Base-by-base conservation (phyloP, 768 basidiomycete genomes). In the Rhodotorula diobovata region DNA sequence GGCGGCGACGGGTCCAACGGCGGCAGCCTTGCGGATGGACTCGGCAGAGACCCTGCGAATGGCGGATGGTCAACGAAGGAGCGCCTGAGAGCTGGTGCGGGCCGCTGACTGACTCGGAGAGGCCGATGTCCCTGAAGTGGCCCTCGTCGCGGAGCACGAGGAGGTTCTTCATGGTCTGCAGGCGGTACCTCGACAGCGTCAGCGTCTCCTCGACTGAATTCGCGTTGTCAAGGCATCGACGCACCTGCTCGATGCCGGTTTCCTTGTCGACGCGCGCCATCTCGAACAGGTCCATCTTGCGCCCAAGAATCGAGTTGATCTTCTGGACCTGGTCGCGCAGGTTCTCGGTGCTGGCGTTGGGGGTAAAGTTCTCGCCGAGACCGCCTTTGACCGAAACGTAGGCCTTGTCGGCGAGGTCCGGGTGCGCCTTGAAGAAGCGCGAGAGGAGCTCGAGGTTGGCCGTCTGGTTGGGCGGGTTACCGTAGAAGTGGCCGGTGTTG, bases 261-360 rank as follows among this genome's bases (percentile, higher is more conserved):
- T 55, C 25, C 45, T 51, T 50, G 63, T 70, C 71, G 30, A 85
- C 79, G 12, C 86, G 82, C 4, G 86, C 84, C 34, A 81, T 79
- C 77, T 88, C 80, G 78, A 85, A 90, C 5, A 89, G 78, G 77
- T 89, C 88, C 67, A 88, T 76, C 67, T 81, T 83, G 39, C 62
- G 39, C 45, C 63, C 63, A 32, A 76, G 67, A 8, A 56, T 30
- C 5, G 10, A 6, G 60, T 83, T 81, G 76, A 84, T 81, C 35
- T 79, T 78, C 35, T 82, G 79, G n/a, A 87, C 81, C 64, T 86
- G 85, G n/a, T 81, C 78, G 16, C 83, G 78, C 14, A 87, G 76
- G 73, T 83, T 84, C 66, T 83, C 85, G 69, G 78, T 39, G 34
- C 35, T 43, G 20, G 37, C 67, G 30, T 43, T 50, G n/a, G 69